Evolutionary conservation across 148 eudicot species (phyloP), one percentile per base, ranked within the genome.

Genomic region (Oxyria digyna): DNA sequence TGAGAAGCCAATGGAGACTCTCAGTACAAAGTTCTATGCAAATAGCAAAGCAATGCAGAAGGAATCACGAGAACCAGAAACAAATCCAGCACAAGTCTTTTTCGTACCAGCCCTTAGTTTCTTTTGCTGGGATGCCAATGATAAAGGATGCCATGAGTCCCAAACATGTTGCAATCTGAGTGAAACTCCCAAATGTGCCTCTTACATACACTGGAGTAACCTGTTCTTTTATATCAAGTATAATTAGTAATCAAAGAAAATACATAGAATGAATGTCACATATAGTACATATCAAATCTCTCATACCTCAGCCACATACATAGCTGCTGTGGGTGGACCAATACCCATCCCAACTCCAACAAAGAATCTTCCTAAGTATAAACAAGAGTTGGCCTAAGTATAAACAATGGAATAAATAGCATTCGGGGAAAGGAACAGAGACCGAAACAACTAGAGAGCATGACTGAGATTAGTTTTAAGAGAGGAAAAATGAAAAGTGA

Each of bases 331-430:
- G 75, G 97, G 79, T 35, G 97, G 96, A 64, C 97, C 96, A 74
- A 88, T 75, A 72, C 96, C 97, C 96, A 91, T 88, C 45, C 96
- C 97, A 42, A 77, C 77, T 79, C 97, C 97, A 69, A 91, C 96
- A 67, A 83, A 78, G 62, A 91, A 84, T 75, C 97, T 91, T 65
- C 97, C 97, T 37, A 80, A 91, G 96, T 91, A 91, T 91, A 50
- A 59, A 31, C n/a, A 59, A 27, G 37, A 27, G 37, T 38, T 27
- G 65, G 15, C 8, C 31, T 59, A 59, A 27, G 9, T 27, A 59
- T 15, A 29, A 26, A 59, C 29, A 15, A 59, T 57, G 35, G 8
- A 29, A 59, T 3, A 29, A 15, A 6, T 59, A 59, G 65, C 8
- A 27, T 59, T 10, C 18, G 18, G 29, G 29, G 31, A 59, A 59